These are phyloP conservation scores for Amauroascus verrucosus DNA, from an alignment of 2,329 filamentous ascomycete genomes.

Conservation along the genomic window DNA sequence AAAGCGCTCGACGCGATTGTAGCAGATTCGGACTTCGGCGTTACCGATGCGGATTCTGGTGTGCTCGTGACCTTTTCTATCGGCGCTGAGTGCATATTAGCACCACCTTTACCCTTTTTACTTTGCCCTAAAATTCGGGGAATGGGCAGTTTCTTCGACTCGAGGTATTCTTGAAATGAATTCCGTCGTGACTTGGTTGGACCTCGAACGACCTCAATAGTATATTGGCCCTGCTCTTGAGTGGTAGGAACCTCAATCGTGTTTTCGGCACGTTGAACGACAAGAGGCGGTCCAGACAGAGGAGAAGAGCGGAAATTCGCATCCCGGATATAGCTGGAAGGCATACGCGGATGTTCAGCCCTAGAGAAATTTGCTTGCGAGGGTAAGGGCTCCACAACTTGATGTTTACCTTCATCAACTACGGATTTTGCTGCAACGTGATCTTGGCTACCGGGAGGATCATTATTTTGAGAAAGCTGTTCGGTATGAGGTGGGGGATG, in stretches of 20 bases:
- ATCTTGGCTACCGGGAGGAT: background rate
- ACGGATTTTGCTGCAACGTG: no score
- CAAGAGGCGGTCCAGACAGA: constrained; percentile 21
- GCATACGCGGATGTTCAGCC: constrained; percentile 1
- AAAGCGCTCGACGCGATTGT: background rate
- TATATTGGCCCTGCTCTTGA: background rate
- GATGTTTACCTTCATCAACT: background rate
- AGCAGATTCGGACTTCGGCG: background rate
- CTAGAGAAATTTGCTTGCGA: background rate
- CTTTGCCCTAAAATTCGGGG: constrained; percentile 10
- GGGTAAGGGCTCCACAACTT: background rate
- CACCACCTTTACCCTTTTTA: constrained; percentile 9
- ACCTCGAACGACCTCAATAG: background rate
- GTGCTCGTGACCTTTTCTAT: background rate
- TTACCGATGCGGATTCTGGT: background rate
- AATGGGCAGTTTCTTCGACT: constrained; percentile 10
- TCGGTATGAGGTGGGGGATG: background rate
- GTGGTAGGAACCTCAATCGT: background rate
- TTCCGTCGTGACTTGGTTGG: background rate
- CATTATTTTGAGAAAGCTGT: background rate
- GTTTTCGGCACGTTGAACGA: constrained; percentile 5
- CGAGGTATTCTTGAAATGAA: constrained; percentile 6
- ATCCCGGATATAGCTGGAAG: constrained; percentile 15
- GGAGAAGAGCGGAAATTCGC: constrained; percentile 27
- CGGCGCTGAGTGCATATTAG: background rate